Evolutionary conservation across 225 moss, liverwort and hornwort species (phyloP).

Genomic region (Physcomitrium patens): DNA sequence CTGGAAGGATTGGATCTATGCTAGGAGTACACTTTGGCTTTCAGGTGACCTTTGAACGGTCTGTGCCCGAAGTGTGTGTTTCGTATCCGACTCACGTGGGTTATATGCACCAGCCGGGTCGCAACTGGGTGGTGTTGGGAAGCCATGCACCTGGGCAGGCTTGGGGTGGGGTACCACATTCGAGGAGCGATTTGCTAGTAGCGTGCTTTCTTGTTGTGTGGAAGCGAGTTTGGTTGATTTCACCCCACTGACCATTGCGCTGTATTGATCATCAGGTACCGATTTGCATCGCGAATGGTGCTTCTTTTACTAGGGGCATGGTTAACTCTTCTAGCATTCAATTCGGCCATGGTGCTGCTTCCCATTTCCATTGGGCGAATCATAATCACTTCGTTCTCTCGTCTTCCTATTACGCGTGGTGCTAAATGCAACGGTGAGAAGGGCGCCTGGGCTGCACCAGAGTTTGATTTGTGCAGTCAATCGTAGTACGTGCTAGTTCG

Average conservation of each 20-base stretch:
- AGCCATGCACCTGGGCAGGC: background rate
- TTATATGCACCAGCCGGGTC: too few species aligned
- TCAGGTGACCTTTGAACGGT: too few species aligned
- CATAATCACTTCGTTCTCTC: constrained; percentile 80
- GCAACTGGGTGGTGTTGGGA: too few species aligned
- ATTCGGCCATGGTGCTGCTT: constrained; percentile 82
- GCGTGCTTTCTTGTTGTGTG: background rate
- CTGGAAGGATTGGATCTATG: too few species aligned
- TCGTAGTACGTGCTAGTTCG: constrained; percentile 4
- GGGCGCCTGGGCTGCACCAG: constrained; percentile 10
- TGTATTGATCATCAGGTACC: constrained; percentile 58
- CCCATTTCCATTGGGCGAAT: constrained; percentile 89
- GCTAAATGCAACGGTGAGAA: constrained; percentile 95
- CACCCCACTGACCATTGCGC: background rate
- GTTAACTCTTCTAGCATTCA: constrained; percentile 81
- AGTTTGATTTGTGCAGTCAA: background rate
- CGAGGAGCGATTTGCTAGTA: background rate
- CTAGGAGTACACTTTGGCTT: too few species aligned
- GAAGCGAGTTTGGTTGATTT: background rate
- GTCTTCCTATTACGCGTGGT: constrained; percentile 84
- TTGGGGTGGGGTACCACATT: background rate
- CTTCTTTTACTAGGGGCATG: constrained; percentile 82
- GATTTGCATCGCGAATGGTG: constrained; percentile 78
- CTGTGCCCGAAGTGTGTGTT: too few species aligned
- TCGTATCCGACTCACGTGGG: too few species aligned